Base-by-base conservation (phyloP, 192 early-diverging fungal genomes). In the Lunasporangiospora selenospora region DNA sequence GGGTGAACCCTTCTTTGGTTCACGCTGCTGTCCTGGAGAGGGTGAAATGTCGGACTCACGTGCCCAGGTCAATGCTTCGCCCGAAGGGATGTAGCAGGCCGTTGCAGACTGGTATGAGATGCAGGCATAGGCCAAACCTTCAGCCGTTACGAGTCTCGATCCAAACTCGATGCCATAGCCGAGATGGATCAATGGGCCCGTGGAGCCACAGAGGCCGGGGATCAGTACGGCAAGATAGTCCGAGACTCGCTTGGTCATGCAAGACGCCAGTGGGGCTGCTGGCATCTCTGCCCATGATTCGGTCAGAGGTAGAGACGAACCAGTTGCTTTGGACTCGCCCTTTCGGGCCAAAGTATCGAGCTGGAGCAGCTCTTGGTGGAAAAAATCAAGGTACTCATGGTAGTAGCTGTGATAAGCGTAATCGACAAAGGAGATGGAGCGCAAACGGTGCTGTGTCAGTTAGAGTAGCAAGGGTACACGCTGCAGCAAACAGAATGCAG, bases 371-470 rank as follows among this genome's bases (percentile, higher is more conserved):
- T 70, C 66, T 36, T 60, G 58, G 26, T 70, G 58, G 21, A 70
- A 70, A 42, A 70, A 70, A 29, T 70, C 66, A 23, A 70, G 66
- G 24, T 70, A 70, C 45, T 70, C 66, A 39, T 70, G 66, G 31
- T 70, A 70, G 24, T 70, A 70, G 37, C 58, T 65, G n/a, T n/a
- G n/a, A n/a, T n/a, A n/a, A n/a, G n/a, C n/a, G n/a, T n/a, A n/a
- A n/a, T n/a, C n/a, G n/a, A n/a, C n/a, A n/a, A n/a, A n/a, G n/a
- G n/a, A n/a, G n/a, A n/a, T n/a, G n/a, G n/a, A n/a, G n/a, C n/a
- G n/a, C n/a, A n/a, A n/a, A n/a, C n/a, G n/a, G n/a, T n/a, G n/a
- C n/a, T n/a, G n/a, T n/a, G n/a, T n/a, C n/a, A n/a, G n/a, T n/a
- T n/a, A n/a, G n/a, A n/a, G n/a, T n/a, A n/a, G n/a, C n/a, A n/a